Base-by-base conservation (phyloP, 2,329 filamentous ascomycete species). In the Xylariaceae sp. region DNA sequence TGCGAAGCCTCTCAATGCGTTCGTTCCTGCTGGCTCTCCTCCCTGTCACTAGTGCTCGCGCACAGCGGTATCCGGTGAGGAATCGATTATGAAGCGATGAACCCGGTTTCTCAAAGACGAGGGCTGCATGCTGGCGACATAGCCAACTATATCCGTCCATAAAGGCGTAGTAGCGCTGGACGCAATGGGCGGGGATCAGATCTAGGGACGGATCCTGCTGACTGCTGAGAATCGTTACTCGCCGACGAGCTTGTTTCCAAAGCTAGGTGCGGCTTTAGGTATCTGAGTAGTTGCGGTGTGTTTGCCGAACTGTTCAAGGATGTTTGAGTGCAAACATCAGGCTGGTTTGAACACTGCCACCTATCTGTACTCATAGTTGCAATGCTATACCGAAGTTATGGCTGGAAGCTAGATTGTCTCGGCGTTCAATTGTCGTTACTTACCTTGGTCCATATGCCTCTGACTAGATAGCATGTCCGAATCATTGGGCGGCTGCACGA, bases 1-100 rank as follows among this genome's bases (percentile, higher is more conserved):
- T 74, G 26, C 79, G 75, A 8, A 84, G 68, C 7, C 76, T 73
- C 67, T 80, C 78, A 59, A 84, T 82, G 29, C 80, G 74, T 5
- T 76, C 80, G 74, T 5, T 76, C 72, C 55, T 73, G 71, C 2
- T 80, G 68, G 12, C 51, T 58, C 48, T 57, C 55, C 44, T 64
- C 65, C n/a, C 53, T 51, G 29, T 64, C 59, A 11, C 53, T 60
- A 8, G 64, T 50, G n/a, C 56, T 55, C 6, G 64, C 50, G 12
- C 56, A 54, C 6, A 54, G 54, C 12, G 54, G 50, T 35, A 54
- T 41, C 4, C 19, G 19, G 19, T 19, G 19, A 11, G 19, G 46
- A 34, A 47, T n/a, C 11, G 12, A 43, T 26, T 8, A 19, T 19
- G 19, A 2, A 53, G 54, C 29, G 41, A 40, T 19, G 47, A 53